Base-by-base conservation (phyloP, 2,329 filamentous ascomycete species). In the Aureobasidium mangrovei region DNA sequence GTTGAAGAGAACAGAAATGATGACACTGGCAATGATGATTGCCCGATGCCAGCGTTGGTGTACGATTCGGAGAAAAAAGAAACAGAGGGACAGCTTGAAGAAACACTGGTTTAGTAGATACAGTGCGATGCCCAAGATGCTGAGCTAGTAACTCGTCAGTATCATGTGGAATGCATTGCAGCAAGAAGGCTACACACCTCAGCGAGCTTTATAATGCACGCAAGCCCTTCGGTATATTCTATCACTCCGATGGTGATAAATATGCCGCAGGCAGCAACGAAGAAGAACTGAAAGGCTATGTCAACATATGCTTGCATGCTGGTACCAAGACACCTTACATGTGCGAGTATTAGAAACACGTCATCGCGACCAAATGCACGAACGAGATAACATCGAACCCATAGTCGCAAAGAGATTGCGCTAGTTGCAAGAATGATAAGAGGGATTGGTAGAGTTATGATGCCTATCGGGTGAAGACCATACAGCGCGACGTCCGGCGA, bases 1-100 rank as follows among this genome's bases (percentile, higher is more conserved):
- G 53, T 45, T 56, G 44, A 55, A 58, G 9, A 51, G 6, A 31
- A 52, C 38, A 7, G 43, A 56, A 26, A 56, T 40, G 12, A 9
- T 36, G 27, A 56, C 53, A 12, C 53, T 51, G 43, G 12, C 3
- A 7, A 56, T 53, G 31, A 56, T 58, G 29, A 46, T 45, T 32
- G 35, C 44, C 31, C 51, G 43, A 4, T 58, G 56, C 27, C 49
- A 36, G 2, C 47, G 29, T 10, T 27, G 27, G 27, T 49, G 42
- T 4, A 42, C 33, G 12, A 58, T 55, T 12, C 54, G 53, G 4
- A 58, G 48, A 39, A 58, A 58, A 53, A 58, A 56, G 24, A 56
- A 48, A 9, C 46, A 53, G n/a, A 58, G 36, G 10, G 43, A 41
- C n/a, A 56, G 45, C 32, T 58, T 58, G 53, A 58, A 53, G 18